These are phyloP conservation scores for Tephrocybe sp. DNA, from an alignment of 768 basidiomycete genomes.

Conservation along the genomic window DNA sequence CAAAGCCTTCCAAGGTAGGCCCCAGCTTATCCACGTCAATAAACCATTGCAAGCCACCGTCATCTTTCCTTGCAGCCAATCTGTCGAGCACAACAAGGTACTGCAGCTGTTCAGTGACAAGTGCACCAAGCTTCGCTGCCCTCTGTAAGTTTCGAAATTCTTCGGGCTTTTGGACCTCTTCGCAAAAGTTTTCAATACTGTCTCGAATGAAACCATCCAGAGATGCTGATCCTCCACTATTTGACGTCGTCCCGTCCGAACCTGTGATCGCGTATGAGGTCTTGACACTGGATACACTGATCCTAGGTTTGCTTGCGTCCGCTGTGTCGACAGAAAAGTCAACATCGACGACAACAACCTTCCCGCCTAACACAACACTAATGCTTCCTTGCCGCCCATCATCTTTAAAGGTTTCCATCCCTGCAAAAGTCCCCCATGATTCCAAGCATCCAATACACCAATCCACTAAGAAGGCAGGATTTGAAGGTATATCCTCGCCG, in stretches of 20 bases:
- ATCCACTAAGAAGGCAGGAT: conserved; percentile 39
- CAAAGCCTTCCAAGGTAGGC: conserved; percentile 45
- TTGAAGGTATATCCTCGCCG: conserved; percentile 63
- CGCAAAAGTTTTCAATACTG: conserved; percentile 54
- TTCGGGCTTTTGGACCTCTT: conserved; percentile 56
- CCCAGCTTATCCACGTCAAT: conserved; percentile 57
- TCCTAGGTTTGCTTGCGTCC: conserved; percentile 31
- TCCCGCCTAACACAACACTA: conserved; percentile 68
- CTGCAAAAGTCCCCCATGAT: conserved; percentile 59
- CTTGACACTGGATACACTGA: conserved; percentile 58
- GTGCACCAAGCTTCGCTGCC: conserved; percentile 46
- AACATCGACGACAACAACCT: conserved; percentile 77
- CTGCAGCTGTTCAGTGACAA: conserved; percentile 52
- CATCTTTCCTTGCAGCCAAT: conserved; percentile 58
- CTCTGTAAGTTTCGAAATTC: conserved; percentile 48
- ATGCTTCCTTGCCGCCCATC: conserved; percentile 46
- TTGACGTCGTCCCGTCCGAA: conserved; percentile 34
- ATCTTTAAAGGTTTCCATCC: conserved; percentile 77
- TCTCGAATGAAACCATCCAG: conserved; percentile 63
- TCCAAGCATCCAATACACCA: conserved; percentile 62
- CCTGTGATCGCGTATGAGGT: conserved; percentile 67
- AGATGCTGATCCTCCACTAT: conserved; percentile 48
- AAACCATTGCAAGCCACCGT: conserved; percentile 74
- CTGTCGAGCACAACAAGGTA: conserved; percentile 74
- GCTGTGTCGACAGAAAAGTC: conserved; percentile 52